Percentiles rank a stretch among this genome's conserved stretches.
Conservation (phyloP, 2,329 filamentous ascomycete genomes). For the Calonectria pteridis region DNA sequence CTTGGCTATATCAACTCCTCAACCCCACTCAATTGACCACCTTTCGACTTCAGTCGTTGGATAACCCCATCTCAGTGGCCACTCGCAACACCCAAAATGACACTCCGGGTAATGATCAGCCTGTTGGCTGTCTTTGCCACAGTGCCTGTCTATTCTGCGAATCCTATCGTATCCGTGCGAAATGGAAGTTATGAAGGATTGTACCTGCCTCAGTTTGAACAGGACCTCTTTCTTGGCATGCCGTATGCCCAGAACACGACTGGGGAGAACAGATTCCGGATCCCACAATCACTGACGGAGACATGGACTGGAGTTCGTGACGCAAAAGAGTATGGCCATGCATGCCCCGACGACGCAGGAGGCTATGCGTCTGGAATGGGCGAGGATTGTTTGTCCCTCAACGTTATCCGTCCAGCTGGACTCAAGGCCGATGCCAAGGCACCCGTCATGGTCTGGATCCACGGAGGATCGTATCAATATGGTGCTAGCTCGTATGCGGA, state of each 20-base stretch:
- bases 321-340: not conserved
- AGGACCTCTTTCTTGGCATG: constrained; percentile 2
- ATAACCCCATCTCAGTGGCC: not conserved
- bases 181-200: constrained; percentile 1
- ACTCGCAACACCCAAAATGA: not conserved
- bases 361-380: not conserved
- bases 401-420: constrained; percentile 45
- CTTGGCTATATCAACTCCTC: not conserved
- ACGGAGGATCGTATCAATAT: constrained; percentile 48
- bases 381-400: constrained; percentile 49
- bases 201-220: not conserved
- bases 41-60: not conserved
- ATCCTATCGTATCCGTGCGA: not conserved
- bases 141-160: not conserved
- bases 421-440: constrained; percentile 27
- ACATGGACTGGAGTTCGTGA: not conserved
- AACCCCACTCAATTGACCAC: not conserved
- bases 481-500: constrained; percentile 59
- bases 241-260: not conserved
- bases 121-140: not conserved
- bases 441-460: constrained; percentile 31
- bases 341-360: not conserved
- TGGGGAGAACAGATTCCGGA: not conserved
- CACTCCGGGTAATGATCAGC: not conserved
- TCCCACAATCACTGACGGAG: not conserved